Base-by-base conservation (phyloP, 768 basidiomycete species). In the Sistotremastrum suecicum region DNA sequence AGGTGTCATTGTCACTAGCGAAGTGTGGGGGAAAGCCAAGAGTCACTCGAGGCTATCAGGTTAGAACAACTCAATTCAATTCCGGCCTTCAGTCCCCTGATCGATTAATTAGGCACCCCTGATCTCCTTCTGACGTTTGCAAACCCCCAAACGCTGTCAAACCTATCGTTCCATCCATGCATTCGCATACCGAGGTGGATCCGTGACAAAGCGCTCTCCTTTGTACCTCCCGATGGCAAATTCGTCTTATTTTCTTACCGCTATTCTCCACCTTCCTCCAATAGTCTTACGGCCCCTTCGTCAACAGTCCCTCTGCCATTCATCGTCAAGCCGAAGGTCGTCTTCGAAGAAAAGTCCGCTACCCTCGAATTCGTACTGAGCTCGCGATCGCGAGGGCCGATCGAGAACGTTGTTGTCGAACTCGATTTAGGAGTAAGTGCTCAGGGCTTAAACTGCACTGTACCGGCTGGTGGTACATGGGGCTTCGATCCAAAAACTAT, bases 101-200 rank as follows among this genome's bases (percentile, higher is more conserved):
- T 12, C 29, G 37, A 39, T 33, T 3, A 39, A 4, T 38, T 58
- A 81, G 91, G 90, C 39, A 91, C 81, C 39, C 92, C 92, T n/a
- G 92, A 95, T 56, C 71, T 92, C 44, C 66, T 79, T 2, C 60
- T 94, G 47, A 76, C 72, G 9, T 85, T 94, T 58, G 69, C 75
- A 5, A 89, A 87, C 58, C 72, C 85, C 1, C 75, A 75, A 53
- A 71, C 76, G 32, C 65, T 91, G 54, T 68, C 67, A 2, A 86
- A 92, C 53, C 83, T 81, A 50, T 76, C 85, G 2, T 94, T 98
- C 61, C 94, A 98, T 59, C 78, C 91, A 32, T 95, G 90, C 59
- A 80, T 98, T 46, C 74, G 92, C 35, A 66, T 92, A 29, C 80
- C 76, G 55, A 78, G 80, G 46, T 95, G 88, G 83, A 66, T 70